Percentiles rank a stretch among this genome's conserved stretches.
These are phyloP conservation scores for Amaranthus cruentus DNA, from an alignment of 148 eudicot species.

Conservation along the genomic window DNA sequence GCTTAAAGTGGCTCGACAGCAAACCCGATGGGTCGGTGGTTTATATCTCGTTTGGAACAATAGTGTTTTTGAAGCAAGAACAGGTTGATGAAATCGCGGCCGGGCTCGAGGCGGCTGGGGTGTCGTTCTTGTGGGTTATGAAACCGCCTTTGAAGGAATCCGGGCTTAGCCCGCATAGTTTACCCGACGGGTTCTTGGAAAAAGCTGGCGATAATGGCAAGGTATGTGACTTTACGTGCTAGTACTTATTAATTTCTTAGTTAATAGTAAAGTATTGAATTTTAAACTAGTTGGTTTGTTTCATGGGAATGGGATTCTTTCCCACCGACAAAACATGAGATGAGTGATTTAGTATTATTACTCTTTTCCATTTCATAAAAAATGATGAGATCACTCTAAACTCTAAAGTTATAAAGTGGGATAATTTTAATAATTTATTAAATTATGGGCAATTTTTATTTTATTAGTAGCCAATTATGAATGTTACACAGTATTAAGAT, in stretches of 20 bases:
- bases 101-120: constrained; percentile 43
- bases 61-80: constrained; percentile 53
- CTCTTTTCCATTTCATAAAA: neutral
- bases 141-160: constrained; percentile 45
- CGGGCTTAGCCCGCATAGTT: constrained; percentile 16
- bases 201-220: constrained; percentile 55
- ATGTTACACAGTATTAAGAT: no score
- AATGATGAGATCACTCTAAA: neutral
- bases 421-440: no score
- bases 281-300: no score
- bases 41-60: constrained; percentile 71
- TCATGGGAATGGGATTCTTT: neutral
- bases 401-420: no score
- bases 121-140: constrained; percentile 72
- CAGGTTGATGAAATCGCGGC: constrained; percentile 66
- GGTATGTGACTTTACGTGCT: constrained; percentile 8
- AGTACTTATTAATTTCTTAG: neutral
- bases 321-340: constrained; percentile 6
- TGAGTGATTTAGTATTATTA: neutral
- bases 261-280: neutral
- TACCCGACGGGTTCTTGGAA: constrained; percentile 62
- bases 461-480: no score
- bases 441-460: no score
- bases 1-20: constrained; percentile 56
- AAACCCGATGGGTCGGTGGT: constrained; percentile 48